Evolutionary conservation across 805 yeast species (phyloP).

Genomic region (Wickerhamiella nectarea): DNA sequence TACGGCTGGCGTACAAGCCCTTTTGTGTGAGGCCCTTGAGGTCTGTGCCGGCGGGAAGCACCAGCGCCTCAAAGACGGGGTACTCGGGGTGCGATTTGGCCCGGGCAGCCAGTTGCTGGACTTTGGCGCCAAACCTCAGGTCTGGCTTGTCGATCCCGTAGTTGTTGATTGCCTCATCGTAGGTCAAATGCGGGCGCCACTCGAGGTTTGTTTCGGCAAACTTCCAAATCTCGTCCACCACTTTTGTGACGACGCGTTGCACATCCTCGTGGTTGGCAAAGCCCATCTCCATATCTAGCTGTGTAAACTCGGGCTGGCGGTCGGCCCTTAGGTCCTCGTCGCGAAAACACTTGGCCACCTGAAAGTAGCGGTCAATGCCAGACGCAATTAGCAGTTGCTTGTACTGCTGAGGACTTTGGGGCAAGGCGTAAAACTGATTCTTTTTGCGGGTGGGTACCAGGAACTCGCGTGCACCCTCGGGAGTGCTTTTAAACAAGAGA

Average conservation of each 20-base stretch:
- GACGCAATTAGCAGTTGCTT: slow-evolving; percentile 91
- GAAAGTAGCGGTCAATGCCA: slow-evolving; percentile 76
- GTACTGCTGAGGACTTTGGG: slow-evolving; percentile 97
- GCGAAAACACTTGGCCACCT: slow-evolving; percentile 85
- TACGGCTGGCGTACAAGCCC: slow-evolving; percentile 4
- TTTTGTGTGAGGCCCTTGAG: not conserved
- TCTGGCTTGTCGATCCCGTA: slow-evolving; percentile 96
- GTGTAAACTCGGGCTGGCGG: slow-evolving; percentile 96
- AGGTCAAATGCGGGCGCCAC: slow-evolving; percentile 31
- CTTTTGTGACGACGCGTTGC: slow-evolving; percentile 43
- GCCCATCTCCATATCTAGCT: slow-evolving; percentile 89
- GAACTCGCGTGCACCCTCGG: slow-evolving; percentile 96
- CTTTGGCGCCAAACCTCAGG: slow-evolving; percentile 40
- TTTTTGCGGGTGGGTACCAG: slow-evolving; percentile 73
- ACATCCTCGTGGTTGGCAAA: slow-evolving; percentile 62
- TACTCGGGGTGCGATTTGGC: slow-evolving; percentile 33
- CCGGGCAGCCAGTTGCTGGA: slow-evolving; percentile 35
- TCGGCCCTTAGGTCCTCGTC: slow-evolving; percentile 93
- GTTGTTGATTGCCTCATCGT: slow-evolving; percentile 50
- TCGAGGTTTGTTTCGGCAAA: slow-evolving; percentile 21
- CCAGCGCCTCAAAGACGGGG: slow-evolving; percentile 62
- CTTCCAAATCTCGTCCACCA: slow-evolving; percentile 45
- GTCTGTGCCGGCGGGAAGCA: slow-evolving; percentile 26
- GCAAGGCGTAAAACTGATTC: slow-evolving; percentile 66
- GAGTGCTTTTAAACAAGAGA: slow-evolving; percentile 82